These are phyloP conservation scores for Claviceps sp. DNA, from an alignment of 2,329 filamentous ascomycete species.

Conservation along the genomic window DNA sequence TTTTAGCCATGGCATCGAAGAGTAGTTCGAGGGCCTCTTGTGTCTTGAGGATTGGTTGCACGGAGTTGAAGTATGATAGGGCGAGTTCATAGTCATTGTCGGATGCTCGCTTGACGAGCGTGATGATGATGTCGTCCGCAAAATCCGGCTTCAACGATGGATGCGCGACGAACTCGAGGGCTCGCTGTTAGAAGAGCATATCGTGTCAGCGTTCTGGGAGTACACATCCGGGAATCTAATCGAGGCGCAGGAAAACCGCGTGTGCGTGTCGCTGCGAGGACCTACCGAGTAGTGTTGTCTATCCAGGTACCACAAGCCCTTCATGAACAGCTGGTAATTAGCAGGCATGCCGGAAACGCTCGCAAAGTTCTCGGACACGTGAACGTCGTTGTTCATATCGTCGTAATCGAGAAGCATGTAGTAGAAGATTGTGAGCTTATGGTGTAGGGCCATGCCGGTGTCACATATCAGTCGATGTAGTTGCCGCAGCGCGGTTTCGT, in stretches of 20 bases:
- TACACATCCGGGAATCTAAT: not conserved
- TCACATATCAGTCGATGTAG: constrained; percentile 59
- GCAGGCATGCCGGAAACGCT: constrained; percentile 51
- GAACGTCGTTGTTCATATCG: constrained; percentile 34
- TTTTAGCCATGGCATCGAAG: constrained; percentile 53
- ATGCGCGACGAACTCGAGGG: constrained; percentile 64
- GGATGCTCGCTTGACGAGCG: constrained; percentile 48
- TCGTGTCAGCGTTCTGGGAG: not conserved
- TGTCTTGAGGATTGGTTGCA: constrained; percentile 57
- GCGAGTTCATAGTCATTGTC: constrained; percentile 45
- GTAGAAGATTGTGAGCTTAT: constrained; percentile 73
- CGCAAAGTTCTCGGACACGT: constrained; percentile 44
- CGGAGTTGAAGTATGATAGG: constrained; percentile 66
- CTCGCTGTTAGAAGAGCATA: constrained; percentile 30
- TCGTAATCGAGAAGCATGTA: constrained; percentile 71
- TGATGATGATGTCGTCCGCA: constrained; percentile 65
- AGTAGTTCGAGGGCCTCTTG: constrained; percentile 50
- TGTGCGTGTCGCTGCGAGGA: not conserved
- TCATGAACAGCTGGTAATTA: constrained; percentile 69
- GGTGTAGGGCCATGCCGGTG: constrained; percentile 51
- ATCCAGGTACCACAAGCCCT: constrained; percentile 72
- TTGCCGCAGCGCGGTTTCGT: constrained; percentile 50
- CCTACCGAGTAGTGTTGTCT: constrained; percentile 50
- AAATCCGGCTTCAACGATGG: constrained; percentile 72
- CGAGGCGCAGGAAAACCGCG: too few species aligned